A percentile compares a stretch with the other conserved stretches of the same genome.
These are phyloP conservation scores for Macrophomina pseudophaseolina DNA, from an alignment of 2,329 filamentous ascomycete genomes.

Conservation along the genomic window DNA sequence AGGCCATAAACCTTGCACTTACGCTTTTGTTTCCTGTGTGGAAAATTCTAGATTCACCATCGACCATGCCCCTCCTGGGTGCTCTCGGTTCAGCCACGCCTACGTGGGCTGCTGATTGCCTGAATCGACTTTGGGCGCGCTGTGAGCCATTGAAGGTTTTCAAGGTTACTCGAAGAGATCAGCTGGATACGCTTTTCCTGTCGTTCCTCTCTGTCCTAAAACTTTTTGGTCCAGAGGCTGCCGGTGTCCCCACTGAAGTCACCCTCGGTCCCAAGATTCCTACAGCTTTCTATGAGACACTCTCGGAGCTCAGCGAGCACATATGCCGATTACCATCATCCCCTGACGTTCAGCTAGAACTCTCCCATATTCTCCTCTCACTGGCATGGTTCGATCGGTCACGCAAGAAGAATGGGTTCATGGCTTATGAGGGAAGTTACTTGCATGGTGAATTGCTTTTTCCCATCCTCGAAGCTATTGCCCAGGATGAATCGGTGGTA, in stretches of 20 bases:
- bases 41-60: background rate
- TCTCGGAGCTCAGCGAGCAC: conserved; percentile 3
- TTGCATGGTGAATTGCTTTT: conserved; percentile 16
- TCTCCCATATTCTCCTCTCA: conserved; percentile 3
- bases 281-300: conserved; percentile 10
- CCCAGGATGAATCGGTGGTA: conserved; percentile 32
- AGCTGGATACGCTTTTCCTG: background rate
- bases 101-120: conserved; percentile 9
- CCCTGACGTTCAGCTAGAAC: background rate
- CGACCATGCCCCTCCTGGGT: background rate
- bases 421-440: background rate
- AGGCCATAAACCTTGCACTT: conserved; percentile 37
- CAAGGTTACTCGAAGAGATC: background rate
- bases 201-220: conserved; percentile 4
- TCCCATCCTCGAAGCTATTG: conserved; percentile 30
- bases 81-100: background rate
- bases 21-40: background rate
- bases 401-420: background rate
- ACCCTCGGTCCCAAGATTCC: background rate
- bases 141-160: background rate
- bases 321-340: background rate
- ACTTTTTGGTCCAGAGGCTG: background rate
- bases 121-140: conserved; percentile 5
- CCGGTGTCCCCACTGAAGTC: background rate
- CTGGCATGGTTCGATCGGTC: conserved; percentile 1